A percentile compares a stretch with the other conserved stretches of the same genome.
Conservation (phyloP, 495 filamentous ascomycete genomes). For the Trichoderma erinaceum region DNA sequence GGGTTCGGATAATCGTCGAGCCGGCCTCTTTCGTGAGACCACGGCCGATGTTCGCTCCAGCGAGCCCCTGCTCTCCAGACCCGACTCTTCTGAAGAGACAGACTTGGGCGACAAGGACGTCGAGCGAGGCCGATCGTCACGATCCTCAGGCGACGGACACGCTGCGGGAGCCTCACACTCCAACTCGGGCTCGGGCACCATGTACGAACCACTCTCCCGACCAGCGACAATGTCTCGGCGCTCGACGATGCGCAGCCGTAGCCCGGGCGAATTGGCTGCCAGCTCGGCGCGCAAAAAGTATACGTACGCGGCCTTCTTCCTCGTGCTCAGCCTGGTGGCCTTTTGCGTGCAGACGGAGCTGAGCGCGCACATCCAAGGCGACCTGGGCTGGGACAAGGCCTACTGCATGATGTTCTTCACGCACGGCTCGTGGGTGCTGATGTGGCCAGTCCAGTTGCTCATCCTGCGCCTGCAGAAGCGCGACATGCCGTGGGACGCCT, state of each 20-base stretch:
- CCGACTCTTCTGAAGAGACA: not conserved
- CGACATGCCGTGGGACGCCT: constrained; percentile 70
- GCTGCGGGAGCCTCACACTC: constrained; percentile 33
- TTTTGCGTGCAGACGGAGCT: constrained; percentile 92
- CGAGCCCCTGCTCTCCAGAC: constrained; percentile 44
- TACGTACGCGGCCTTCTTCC: constrained; percentile 74
- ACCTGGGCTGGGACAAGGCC: constrained; percentile 86
- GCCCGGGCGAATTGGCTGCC: constrained; percentile 47
- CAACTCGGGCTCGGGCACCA: constrained; percentile 22
- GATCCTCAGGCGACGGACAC: constrained; percentile 6
- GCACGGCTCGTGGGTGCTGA: constrained; percentile 83
- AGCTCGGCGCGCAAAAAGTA: constrained; percentile 65
- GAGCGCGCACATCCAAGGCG: constrained; percentile 84
- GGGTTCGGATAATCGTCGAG: constrained; percentile 9
- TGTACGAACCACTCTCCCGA: constrained; percentile 21
- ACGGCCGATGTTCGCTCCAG: constrained; percentile 46
- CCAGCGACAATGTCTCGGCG: constrained; percentile 40
- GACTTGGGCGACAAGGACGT: constrained; percentile 45
- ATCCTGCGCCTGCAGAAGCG: constrained; percentile 69
- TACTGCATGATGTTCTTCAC: constrained; percentile 99
- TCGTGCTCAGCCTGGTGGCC: constrained; percentile 69
- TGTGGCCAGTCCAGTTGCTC: constrained; percentile 80
- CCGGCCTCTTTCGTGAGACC: constrained; percentile 18
- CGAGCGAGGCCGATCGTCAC: constrained; percentile 11
- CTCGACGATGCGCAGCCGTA: constrained; percentile 56